Base-by-base conservation (phyloP, 192 early-diverging fungal species). In the Chytriomyces confervae region DNA sequence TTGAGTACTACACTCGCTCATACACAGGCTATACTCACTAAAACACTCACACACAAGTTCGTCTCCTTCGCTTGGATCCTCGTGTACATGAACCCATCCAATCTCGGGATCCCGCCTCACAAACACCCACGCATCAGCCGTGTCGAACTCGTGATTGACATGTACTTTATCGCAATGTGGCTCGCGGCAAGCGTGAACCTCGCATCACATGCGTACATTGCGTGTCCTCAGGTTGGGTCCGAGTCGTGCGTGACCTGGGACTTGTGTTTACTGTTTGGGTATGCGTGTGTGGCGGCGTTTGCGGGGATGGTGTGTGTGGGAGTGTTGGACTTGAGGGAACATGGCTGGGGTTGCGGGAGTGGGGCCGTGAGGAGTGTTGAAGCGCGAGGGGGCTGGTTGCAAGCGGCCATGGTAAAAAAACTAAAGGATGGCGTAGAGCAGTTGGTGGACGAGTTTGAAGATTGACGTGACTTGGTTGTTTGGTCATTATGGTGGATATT, bases 11-110 rank as follows among this genome's bases (percentile, higher is more conserved):
- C 49, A 27, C 2, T 16, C 5, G 20, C 18, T 65, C 27, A 27
- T 0, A 27, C 24, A 27, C 24, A 5, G 53, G 3, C 13, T 5
- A 1, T 3, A 46, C 78, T 1, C 61, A 45, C n/a, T 24, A 36
- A 46, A 16, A 61, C 45, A 27, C 9, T 18, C 29, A 62, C 45
- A 20, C n/a, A n/a, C 16, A 44, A 85, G 86, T 85, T 87, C 46
- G 73, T 84, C 36, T 87, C 86, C 5, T 82, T 86, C 66, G 66
- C 84, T 18, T 81, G 82, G 77, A 74, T 87, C 45, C n/a, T 87
- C 10, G 82, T 86, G 13, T 87, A 87, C 77, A 77, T 70, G 50
- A 80, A 84, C 62, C 86, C 86, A 18, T 77, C 84, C 11, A 81
- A 70, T 50, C 78, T 84, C 62, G 78, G 79, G 36, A 80, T 87